phyloP scores from a whole-genome alignment of 1,284 basidiomycete genomes.

The Termitomyces sp. region DNA sequence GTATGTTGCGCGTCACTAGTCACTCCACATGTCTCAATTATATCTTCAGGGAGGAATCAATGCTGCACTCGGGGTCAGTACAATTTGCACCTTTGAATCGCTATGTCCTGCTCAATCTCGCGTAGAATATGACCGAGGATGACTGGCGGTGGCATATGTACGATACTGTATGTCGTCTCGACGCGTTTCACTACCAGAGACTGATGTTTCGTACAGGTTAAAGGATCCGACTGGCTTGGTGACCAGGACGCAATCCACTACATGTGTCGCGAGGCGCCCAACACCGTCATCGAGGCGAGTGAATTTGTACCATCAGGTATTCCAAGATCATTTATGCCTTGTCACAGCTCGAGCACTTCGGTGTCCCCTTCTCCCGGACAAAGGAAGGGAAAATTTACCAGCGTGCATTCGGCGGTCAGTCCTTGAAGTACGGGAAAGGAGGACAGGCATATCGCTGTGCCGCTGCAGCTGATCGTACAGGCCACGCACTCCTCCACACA shows the following conservation, averaged over 20 bases:
- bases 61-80: conserved; percentile 90
- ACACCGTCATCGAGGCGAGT: conserved; percentile 85
- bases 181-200: conserved; percentile 1
- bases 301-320: not conserved
- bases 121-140: conserved; percentile 97
- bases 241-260: conserved; percentile 99
- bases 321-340: conserved; percentile 10
- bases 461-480: conserved; percentile 97
- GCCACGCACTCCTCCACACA: conserved; percentile 97
- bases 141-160: conserved; percentile 99
- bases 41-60: conserved; percentile 88
- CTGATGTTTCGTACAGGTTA: conserved; percentile 54
- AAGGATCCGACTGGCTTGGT: conserved; percentile 99
- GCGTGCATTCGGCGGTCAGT: conserved; percentile 99
- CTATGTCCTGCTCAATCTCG: conserved; percentile 6
- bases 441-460: conserved; percentile 99
- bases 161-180: conserved; percentile 71
- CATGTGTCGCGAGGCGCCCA: conserved; percentile 96
- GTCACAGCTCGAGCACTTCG: conserved; percentile 92
- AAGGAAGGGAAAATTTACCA: conserved; percentile 99
- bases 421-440: conserved; percentile 95
- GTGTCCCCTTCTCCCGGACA: conserved; percentile 98
- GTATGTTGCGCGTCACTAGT: conserved; percentile 33
- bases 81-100: conserved; percentile 2
- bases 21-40: conserved; percentile 11